A percentile compares a stretch with the other conserved stretches of the same genome.
Conservation (phyloP, 2,329 filamentous ascomycete species). For the Aureobasidium sp. region DNA sequence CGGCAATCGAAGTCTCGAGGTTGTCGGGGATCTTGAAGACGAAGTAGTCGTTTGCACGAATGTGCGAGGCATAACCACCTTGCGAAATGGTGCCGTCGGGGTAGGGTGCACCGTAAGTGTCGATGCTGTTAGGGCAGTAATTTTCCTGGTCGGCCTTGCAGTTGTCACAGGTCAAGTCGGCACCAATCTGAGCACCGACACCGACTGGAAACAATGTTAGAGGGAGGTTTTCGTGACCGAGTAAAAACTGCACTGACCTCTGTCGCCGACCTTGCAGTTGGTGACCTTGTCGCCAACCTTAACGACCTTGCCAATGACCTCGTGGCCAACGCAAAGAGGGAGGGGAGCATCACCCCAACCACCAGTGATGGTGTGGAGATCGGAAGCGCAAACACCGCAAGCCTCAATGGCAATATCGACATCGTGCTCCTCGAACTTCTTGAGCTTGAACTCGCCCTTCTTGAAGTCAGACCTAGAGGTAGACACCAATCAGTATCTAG, state of each 20-base stretch:
- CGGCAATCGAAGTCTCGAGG: conserved; percentile 54
- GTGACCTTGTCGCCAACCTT: conserved; percentile 46
- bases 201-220: conserved; percentile 36
- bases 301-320: conserved; percentile 45
- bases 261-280: conserved; percentile 39
- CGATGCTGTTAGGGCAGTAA: conserved; percentile 45
- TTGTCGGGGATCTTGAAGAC: conserved; percentile 69
- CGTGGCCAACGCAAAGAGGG: conserved; percentile 62
- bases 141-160: conserved; percentile 49
- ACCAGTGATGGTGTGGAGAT: conserved; percentile 44
- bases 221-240: background rate
- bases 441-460: conserved; percentile 60
- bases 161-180: conserved; percentile 44
- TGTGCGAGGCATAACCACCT: conserved; percentile 61
- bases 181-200: conserved; percentile 45
- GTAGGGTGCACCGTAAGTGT: conserved; percentile 46
- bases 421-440: conserved; percentile 80
- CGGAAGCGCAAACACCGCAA: conserved; percentile 56
- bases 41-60: conserved; percentile 71
- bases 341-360: conserved; percentile 60
- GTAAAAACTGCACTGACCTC: conserved; percentile 11
- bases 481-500: conserved; percentile 10
- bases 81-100: conserved; percentile 56
- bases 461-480: background rate
- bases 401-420: conserved; percentile 81